phyloP scores from a whole-genome alignment of 331 rosid species.

The Rhamnella rubrinervis region DNA sequence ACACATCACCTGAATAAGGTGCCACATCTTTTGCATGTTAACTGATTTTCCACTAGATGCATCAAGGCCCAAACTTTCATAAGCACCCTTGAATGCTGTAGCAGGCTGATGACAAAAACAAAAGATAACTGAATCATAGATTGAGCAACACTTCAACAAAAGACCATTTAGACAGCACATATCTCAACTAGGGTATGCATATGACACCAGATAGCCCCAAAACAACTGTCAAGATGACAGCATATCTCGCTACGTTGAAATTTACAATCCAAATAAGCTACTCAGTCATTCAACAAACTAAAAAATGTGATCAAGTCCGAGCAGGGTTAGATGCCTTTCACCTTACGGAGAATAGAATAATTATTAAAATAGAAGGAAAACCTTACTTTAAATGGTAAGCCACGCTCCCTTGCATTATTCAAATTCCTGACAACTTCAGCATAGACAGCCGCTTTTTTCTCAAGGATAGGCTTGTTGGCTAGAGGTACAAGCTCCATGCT shows the following conservation, averaged over 20 bases:
- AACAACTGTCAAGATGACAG: conserved; percentile 3
- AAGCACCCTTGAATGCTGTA: conserved; percentile 78
- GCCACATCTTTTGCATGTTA: conserved; percentile 93
- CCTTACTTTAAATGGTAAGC: conserved; percentile 75
- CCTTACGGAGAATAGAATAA: background rate
- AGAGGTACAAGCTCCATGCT: conserved; percentile 56
- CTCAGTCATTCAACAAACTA: conserved; percentile 10
- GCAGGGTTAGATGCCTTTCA: conserved; percentile 7
- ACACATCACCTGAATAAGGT: conserved; percentile 75
- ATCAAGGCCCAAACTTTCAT: conserved; percentile 72
- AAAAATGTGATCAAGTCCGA: conserved; percentile 8
- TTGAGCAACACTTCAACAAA: background rate
- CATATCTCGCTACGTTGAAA: conserved; percentile 8
- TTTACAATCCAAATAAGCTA: conserved; percentile 11
- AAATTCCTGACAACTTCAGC: conserved; percentile 79
- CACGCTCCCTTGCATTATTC: conserved; percentile 82
- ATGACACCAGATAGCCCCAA: background rate
- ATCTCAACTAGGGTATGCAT: background rate
- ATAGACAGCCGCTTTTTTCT: conserved; percentile 76
- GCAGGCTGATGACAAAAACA: conserved; percentile 61
- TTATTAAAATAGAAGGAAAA: background rate
- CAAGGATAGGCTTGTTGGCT: conserved; percentile 63
- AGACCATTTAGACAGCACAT: background rate
- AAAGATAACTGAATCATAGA: background rate
- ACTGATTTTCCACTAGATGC: conserved; percentile 91